phyloP scores from a whole-genome alignment of 768 basidiomycete species.

The Psilocybe cubensis region DNA sequence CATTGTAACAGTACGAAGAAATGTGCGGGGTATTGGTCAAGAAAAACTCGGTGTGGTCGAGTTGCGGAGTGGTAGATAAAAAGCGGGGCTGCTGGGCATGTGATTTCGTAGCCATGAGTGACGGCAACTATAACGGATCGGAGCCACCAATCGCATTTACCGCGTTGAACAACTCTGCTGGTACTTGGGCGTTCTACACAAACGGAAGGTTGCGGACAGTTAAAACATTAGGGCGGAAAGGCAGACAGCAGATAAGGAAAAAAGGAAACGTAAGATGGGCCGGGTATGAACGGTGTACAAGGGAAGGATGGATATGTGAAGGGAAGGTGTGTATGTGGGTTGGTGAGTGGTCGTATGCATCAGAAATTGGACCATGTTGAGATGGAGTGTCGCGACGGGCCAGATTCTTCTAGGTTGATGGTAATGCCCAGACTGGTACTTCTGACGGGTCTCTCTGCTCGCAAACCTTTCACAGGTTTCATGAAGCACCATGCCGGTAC shows the following conservation, averaged over 20 bases:
- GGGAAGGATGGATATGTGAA: background rate
- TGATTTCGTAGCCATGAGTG: slow-evolving; percentile 1
- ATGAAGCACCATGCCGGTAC: slow-evolving; percentile 81
- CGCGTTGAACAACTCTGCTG: too few species aligned
- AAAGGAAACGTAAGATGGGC: background rate
- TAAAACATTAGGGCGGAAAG: background rate
- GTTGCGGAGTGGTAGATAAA: background rate
- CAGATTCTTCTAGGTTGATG: slow-evolving; percentile 50
- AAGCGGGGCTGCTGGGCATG: background rate
- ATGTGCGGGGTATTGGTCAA: background rate
- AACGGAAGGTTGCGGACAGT: background rate
- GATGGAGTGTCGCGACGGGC: slow-evolving; percentile 49
- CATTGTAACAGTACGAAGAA: slow-evolving; percentile 26
- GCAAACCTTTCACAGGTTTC: slow-evolving; percentile 61
- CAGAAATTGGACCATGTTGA: slow-evolving; percentile 78
- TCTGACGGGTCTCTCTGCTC: slow-evolving; percentile 67
- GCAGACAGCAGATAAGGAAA: slow-evolving; percentile 2
- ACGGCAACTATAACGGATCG: background rate
- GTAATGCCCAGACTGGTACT: slow-evolving; percentile 66
- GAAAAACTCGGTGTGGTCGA: background rate
- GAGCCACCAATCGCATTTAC: slow-evolving; percentile 5
- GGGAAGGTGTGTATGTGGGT: too few species aligned
- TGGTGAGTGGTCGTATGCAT: background rate
- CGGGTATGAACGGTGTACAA: background rate
- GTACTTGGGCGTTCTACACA: slow-evolving; percentile 1